Percentiles rank a stretch among this genome's conserved stretches.
phyloP scores from a whole-genome alignment of 2,329 filamentous ascomycete genomes.

The Fulvia fulva region DNA sequence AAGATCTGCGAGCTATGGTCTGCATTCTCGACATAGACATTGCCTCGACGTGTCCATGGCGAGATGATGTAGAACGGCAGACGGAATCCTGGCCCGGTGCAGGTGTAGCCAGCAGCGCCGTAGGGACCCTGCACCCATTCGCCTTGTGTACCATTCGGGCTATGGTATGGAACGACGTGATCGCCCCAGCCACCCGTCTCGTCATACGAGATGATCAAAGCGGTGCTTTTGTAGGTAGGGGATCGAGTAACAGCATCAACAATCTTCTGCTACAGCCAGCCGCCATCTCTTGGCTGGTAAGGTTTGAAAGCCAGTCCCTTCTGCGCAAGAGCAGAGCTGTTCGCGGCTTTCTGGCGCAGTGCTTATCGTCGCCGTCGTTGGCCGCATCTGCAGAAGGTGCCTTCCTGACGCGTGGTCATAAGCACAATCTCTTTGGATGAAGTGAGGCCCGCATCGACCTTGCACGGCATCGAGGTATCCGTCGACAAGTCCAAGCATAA shows the following conservation, averaged over 20 bases:
- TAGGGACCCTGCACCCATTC: conserved; percentile 52
- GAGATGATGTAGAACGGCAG: conserved; percentile 55
- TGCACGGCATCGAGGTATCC: too few relatives aligned
- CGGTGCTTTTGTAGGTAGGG: conserved; percentile 48
- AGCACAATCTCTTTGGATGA: too few relatives aligned
- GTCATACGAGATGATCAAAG: conserved; percentile 50
- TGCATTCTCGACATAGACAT: conserved; percentile 52
- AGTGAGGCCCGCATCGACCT: too few relatives aligned
- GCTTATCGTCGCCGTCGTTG: conserved; percentile 48
- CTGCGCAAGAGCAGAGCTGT: conserved; percentile 38
- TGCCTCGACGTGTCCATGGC: conserved; percentile 52
- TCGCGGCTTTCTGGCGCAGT: conserved; percentile 47
- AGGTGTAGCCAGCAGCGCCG: conserved; percentile 40
- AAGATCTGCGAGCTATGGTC: conserved; percentile 56
- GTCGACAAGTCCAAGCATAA: too few relatives aligned
- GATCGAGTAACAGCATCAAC: conserved; percentile 50
- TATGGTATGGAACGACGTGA: conserved; percentile 51
- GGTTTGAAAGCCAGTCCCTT: conserved; percentile 48
- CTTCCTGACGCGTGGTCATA: too few relatives aligned
- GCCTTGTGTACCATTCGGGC: conserved; percentile 50
- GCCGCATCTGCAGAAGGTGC: too few relatives aligned
- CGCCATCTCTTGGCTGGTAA: conserved; percentile 51
- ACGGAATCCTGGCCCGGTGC: conserved; percentile 47
- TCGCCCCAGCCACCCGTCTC: conserved; percentile 55
- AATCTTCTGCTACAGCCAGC: conserved; percentile 52